Evolutionary conservation across 2,329 filamentous ascomycete species (phyloP).

Genomic region (Albophoma yamanashiensis): DNA sequence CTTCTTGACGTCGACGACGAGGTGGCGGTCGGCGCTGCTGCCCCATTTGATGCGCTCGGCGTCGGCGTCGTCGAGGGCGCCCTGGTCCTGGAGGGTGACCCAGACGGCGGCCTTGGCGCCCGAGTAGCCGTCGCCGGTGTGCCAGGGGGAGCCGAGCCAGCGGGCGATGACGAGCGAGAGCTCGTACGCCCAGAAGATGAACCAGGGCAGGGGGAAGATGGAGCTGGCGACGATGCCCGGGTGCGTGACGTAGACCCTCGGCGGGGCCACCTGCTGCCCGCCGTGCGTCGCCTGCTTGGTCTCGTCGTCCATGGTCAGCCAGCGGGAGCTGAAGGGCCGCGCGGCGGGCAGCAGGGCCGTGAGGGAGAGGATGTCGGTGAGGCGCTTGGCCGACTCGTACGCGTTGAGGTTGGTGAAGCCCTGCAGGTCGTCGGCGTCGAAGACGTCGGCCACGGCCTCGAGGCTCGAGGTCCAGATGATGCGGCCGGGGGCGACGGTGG

Average conservation of each 20-base stretch:
- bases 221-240: constrained; percentile 79
- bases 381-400: constrained; percentile 80
- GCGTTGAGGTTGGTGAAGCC: constrained; percentile 49
- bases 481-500: constrained; percentile 41
- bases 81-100: constrained; percentile 59
- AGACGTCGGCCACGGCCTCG: constrained; percentile 46
- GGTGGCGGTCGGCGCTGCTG: constrained; percentile 50
- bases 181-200: constrained; percentile 61
- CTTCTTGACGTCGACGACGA: constrained; percentile 52
- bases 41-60: constrained; percentile 71
- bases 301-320: constrained; percentile 31
- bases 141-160: constrained; percentile 80
- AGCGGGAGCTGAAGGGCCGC: constrained; percentile 43
- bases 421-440: constrained; percentile 66
- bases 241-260: constrained; percentile 68
- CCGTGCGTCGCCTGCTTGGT: constrained; percentile 8
- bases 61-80: constrained; percentile 44
- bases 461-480: constrained; percentile 84
- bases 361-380: constrained; percentile 76
- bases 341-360: constrained; percentile 59
- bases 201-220: constrained; percentile 62
- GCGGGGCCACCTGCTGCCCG: constrained; percentile 19
- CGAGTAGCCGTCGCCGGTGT: constrained; percentile 63
- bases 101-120: constrained; percentile 70
- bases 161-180: constrained; percentile 60